Base-by-base conservation (phyloP, 2,329 filamentous ascomycete genomes). In the Xylaria hypoxylon region DNA sequence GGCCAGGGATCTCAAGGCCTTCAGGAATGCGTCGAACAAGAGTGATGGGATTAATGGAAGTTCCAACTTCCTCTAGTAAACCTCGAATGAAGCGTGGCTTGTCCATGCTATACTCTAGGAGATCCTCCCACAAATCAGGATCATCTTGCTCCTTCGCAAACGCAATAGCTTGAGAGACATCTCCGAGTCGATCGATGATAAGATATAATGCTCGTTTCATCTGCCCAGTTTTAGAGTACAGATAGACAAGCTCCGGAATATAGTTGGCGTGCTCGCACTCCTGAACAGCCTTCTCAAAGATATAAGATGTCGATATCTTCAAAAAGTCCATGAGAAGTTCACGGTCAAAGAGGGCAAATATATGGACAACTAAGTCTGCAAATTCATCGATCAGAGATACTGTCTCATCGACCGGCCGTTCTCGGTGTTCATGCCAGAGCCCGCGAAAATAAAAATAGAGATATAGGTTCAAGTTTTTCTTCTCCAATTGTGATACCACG, bases 51-150 rank as follows among this genome's bases (percentile, higher is more conserved):
- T 98, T 90, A 74, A 99, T 96, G 1, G 93, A 89, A 0, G 94
- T 98, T 40, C 96, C 96, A 1, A 97, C 95, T 80, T 98, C 93
- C 74, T 97, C 93, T 0, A 99, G 87, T 3, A 99, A 83, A 0
- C 92, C 94, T 13, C 93, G 90, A 71, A 99, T 98, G 80, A 99
- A 99, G 45, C 89, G 89, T 0, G 96, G 96, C 76, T 97, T 97
- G 80, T 97, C 94, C 96, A 99, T 98, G 67, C 92, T 95, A 79
- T 98, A 98, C 72, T 95, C 89, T 5, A 99, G 87, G 7, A 99
- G 85, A 75, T 98, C 94, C 70, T 97, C 92, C 96, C 96, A 99
- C 0, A 99, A 85, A 72, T 97, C 94, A 0, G 90, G 89, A 73
- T 97, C 94, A 69, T 96, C 90, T 76, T 98, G 94, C 68, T 94